A percentile compares a stretch with the other conserved stretches of the same genome.
Evolutionary conservation across 176 grass and related monocot genomes (phyloP).

Genomic region (Ampelocalamus luodianensis): DNA sequence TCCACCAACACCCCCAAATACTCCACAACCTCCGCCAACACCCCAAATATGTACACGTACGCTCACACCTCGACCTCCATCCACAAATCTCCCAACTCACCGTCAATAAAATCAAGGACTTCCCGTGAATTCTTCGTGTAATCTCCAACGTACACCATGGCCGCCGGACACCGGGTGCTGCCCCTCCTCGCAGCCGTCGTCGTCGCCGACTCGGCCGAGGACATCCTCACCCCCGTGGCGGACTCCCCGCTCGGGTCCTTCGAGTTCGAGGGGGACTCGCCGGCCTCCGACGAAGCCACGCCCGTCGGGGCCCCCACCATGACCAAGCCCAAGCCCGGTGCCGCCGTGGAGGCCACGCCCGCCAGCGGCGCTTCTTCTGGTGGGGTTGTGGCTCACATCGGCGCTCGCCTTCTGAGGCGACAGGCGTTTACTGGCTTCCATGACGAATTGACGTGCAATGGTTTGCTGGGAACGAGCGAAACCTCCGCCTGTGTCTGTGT

Average conservation of each 20-base stretch:
- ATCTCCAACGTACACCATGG: constrained; percentile 30
- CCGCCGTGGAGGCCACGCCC: not conserved
- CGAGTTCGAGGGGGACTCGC: constrained; percentile 46
- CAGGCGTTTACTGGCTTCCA: no score
- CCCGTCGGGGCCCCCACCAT: constrained; percentile 52
- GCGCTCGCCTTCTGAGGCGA: constrained; percentile 32
- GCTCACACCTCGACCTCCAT: no score
- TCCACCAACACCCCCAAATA: no score
- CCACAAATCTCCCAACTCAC: no score
- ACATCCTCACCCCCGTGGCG: constrained; percentile 54
- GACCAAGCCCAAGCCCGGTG: constrained; percentile 50
- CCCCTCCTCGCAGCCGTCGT: constrained; percentile 15
- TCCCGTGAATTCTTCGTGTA: no score
- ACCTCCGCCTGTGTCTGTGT: no score
- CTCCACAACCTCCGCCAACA: no score
- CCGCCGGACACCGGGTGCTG: constrained; percentile 38
- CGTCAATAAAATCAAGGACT: no score
- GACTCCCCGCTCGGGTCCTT: constrained; percentile 43
- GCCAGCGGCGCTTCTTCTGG: constrained; percentile 22
- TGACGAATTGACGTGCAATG: not conserved
- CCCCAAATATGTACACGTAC: no score
- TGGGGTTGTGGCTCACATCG: not conserved
- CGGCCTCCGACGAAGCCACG: constrained; percentile 43
- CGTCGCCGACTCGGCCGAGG: constrained; percentile 22
- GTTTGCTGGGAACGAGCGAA: not conserved